These are phyloP conservation scores for Millerozyma acaciae DNA, from an alignment of 805 yeast species.

Conservation along the genomic window DNA sequence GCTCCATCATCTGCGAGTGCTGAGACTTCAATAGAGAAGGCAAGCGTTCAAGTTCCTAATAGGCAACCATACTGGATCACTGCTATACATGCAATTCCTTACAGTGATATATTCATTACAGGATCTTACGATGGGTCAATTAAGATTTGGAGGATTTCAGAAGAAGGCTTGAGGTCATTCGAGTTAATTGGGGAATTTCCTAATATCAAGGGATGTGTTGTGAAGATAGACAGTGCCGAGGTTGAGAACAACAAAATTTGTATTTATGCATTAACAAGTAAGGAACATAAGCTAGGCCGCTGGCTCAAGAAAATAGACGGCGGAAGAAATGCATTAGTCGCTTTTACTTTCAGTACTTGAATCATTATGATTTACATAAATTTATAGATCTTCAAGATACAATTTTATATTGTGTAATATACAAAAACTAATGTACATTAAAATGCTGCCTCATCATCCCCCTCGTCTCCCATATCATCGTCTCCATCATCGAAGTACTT, in stretches of 20 bases:
- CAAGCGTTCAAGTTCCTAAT: slow-evolving; percentile 55
- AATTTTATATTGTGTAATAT: not conserved
- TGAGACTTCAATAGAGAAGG: slow-evolving; percentile 51
- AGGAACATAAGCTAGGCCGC: slow-evolving; percentile 87
- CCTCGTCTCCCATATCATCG: slow-evolving; percentile 53
- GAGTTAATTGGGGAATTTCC: slow-evolving; percentile 50
- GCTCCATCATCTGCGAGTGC: slow-evolving; percentile 38
- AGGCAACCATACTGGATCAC: slow-evolving; percentile 86
- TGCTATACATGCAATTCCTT: slow-evolving; percentile 76
- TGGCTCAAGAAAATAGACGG: slow-evolving; percentile 66
- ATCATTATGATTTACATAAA: not conserved
- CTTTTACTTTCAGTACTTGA: slow-evolving; percentile 30
- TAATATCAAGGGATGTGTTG: slow-evolving; percentile 67
- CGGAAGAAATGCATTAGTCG: slow-evolving; percentile 65
- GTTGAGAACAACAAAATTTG: slow-evolving; percentile 49
- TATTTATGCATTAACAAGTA: slow-evolving; percentile 61
- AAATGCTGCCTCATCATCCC: slow-evolving; percentile 70
- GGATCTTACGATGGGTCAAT: slow-evolving; percentile 87
- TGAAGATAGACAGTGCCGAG: slow-evolving; percentile 56
- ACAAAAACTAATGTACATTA: slow-evolving; percentile 18
- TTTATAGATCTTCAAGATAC: slow-evolving; percentile 3
- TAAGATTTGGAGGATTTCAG: slow-evolving; percentile 70
- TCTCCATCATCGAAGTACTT: slow-evolving; percentile 74
- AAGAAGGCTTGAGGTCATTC: slow-evolving; percentile 59
- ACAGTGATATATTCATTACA: slow-evolving; percentile 73